Percentiles rank a stretch among this genome's conserved stretches.
phyloP scores from a whole-genome alignment of 257 asterid species.

The Catharanthus roseus region DNA sequence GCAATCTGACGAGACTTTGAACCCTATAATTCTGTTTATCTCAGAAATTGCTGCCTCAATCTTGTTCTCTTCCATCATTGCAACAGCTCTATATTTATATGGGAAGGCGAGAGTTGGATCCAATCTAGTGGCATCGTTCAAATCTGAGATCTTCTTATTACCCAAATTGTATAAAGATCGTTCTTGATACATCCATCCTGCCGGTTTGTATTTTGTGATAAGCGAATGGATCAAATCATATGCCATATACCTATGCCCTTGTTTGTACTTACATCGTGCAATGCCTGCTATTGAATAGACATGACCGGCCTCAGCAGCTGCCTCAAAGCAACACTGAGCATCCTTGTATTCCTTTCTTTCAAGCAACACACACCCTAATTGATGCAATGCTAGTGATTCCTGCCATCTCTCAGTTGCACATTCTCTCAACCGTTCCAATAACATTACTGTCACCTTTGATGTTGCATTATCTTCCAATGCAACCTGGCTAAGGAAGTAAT shows the following conservation, averaged over 20 bases:
- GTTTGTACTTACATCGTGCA: conserved; percentile 40
- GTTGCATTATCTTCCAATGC: conserved; percentile 40
- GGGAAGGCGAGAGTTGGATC: conserved; percentile 48
- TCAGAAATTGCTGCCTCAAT: conserved; percentile 37
- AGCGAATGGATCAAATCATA: conserved; percentile 31
- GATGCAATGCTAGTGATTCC: conserved; percentile 37
- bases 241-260: conserved; percentile 33
- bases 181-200: conserved; percentile 53
- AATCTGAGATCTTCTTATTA: conserved; percentile 33
- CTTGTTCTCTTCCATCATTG: conserved; percentile 35
- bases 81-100: conserved; percentile 40
- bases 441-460: conserved; percentile 35
- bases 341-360: conserved; percentile 35
- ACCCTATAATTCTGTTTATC: conserved; percentile 37
- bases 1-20: conserved; percentile 43
- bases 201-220: conserved; percentile 29
- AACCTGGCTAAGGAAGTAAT: conserved; percentile 44
- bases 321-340: conserved; percentile 40
- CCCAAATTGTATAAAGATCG: conserved; percentile 40
- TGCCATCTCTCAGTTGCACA: conserved; percentile 47
- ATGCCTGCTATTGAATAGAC: conserved; percentile 40
- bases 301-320: conserved; percentile 37
- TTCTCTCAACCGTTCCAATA: conserved; percentile 40
- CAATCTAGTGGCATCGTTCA: conserved; percentile 40
- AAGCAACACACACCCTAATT: conserved; percentile 40